Evolutionary conservation across 2,329 filamentous ascomycete species (phyloP).

Genomic region (Ophiocordyceps polyrhachis-furcata): DNA sequence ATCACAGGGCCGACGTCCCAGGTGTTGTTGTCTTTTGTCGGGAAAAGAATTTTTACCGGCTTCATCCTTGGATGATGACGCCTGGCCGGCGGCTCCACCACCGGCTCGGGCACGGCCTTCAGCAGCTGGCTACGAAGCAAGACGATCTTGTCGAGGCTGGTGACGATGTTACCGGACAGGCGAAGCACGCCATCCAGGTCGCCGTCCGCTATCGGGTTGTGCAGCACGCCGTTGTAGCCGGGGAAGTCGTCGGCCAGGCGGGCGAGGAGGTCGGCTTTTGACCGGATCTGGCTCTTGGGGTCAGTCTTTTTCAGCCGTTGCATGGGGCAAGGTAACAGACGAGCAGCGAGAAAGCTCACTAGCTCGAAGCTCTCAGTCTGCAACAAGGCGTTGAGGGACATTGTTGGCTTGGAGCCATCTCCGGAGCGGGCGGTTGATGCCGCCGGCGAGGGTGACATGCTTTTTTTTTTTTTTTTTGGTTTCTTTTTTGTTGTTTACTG

Average conservation of each 20-base stretch:
- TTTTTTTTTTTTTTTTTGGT: too few relatives aligned
- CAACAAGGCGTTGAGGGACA: background rate
- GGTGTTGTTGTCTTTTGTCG: background rate
- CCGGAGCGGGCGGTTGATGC: too few relatives aligned
- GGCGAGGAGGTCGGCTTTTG: background rate
- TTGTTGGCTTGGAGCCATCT: background rate
- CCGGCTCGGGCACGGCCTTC: background rate
- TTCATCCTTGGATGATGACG: background rate
- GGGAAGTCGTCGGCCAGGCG: background rate
- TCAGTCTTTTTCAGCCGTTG: background rate
- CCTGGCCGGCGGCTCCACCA: background rate
- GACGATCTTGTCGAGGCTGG: background rate
- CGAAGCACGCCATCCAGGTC: background rate
- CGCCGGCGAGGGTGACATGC: too few relatives aligned
- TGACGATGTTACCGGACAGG: background rate
- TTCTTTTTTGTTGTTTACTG: too few relatives aligned
- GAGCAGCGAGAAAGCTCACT: background rate
- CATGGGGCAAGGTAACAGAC: background rate
- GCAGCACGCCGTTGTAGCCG: background rate
- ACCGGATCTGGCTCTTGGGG: background rate
- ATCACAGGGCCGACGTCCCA: background rate
- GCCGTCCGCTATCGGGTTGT: background rate
- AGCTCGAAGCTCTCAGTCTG: background rate
- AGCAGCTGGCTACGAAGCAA: background rate
- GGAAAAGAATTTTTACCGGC: background rate